These are phyloP conservation scores for Solanum hybrid DNA, from an alignment of 305 asterid genomes.

Conservation along the genomic window DNA sequence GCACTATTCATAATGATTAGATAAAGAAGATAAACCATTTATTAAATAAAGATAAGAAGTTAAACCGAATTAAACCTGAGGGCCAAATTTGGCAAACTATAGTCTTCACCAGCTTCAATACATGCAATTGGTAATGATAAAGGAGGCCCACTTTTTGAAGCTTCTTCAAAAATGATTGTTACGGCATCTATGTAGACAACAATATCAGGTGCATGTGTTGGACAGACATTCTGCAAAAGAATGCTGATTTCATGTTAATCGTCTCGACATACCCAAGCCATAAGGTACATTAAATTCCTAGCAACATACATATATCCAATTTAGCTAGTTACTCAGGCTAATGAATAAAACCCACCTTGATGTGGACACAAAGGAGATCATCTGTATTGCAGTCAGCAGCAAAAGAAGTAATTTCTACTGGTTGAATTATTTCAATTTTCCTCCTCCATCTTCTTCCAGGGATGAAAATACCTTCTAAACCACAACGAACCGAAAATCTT, in stretches of 20 bases:
- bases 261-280: background rate
- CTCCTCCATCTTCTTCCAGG: slow-evolving; percentile 98
- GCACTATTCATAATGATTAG: background rate
- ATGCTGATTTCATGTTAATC: background rate
- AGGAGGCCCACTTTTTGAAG: slow-evolving; percentile 78
- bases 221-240: slow-evolving; percentile 79
- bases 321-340: background rate
- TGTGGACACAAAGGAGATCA: slow-evolving; percentile 87
- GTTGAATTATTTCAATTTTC: slow-evolving; percentile 88
- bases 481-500: slow-evolving; percentile 92
- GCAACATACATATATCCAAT: background rate
- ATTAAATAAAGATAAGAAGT: background rate
- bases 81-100: slow-evolving; percentile 73
- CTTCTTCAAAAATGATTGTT: slow-evolving; percentile 81
- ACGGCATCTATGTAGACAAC: slow-evolving; percentile 79
- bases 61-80: slow-evolving; percentile 56
- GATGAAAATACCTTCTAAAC: slow-evolving; percentile 87
- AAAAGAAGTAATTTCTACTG: slow-evolving; percentile 67
- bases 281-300: background rate
- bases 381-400: slow-evolving; percentile 88
- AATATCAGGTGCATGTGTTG: slow-evolving; percentile 61
- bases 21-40: background rate
- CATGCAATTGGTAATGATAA: slow-evolving; percentile 69
- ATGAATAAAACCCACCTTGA: slow-evolving; percentile 42
- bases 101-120: slow-evolving; percentile 79